A percentile compares a stretch with the other conserved stretches of the same genome.
Evolutionary conservation across 306 rosid species (phyloP).

Genomic region (Gillenia trifoliata): DNA sequence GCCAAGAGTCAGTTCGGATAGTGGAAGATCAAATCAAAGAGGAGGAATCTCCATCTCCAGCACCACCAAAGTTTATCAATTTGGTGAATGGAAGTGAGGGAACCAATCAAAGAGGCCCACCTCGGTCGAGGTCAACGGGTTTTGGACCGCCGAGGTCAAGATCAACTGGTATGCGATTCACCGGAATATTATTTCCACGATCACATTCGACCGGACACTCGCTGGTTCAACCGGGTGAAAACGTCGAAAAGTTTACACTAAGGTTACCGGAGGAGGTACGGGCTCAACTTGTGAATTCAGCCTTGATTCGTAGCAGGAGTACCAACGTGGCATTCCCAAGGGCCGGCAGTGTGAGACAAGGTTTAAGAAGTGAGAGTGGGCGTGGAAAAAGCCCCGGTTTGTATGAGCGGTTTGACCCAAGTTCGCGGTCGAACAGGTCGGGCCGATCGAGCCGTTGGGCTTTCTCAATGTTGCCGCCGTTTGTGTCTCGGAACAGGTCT

Average conservation of each 20-base stretch:
- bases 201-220: slow-evolving; percentile 31
- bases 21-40: neutral
- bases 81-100: neutral
- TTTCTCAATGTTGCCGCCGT: slow-evolving; percentile 35
- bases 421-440: neutral
- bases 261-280: slow-evolving; percentile 69
- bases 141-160: slow-evolving; percentile 12
- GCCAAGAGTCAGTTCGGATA: slow-evolving; percentile 12
- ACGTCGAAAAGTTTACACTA: slow-evolving; percentile 59
- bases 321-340: slow-evolving; percentile 43
- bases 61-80: neutral
- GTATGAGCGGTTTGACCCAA: slow-evolving; percentile 17
- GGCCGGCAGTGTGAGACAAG: slow-evolving; percentile 49
- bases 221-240: slow-evolving; percentile 38
- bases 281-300: slow-evolving; percentile 46
- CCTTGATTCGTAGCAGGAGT: slow-evolving; percentile 32
- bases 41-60: neutral
- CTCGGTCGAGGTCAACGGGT: slow-evolving; percentile 37
- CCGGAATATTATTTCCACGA: slow-evolving; percentile 3
- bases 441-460: slow-evolving; percentile 30
- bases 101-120: slow-evolving; percentile 24
- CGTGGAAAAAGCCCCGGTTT: slow-evolving; percentile 20
- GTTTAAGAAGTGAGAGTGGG: slow-evolving; percentile 42
- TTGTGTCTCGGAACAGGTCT: slow-evolving; percentile 27
- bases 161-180: neutral